Percentiles rank a stretch among this genome's conserved stretches.
phyloP scores from a whole-genome alignment of 164 flowering plant genomes.

The Macadamia tetraphylla region DNA sequence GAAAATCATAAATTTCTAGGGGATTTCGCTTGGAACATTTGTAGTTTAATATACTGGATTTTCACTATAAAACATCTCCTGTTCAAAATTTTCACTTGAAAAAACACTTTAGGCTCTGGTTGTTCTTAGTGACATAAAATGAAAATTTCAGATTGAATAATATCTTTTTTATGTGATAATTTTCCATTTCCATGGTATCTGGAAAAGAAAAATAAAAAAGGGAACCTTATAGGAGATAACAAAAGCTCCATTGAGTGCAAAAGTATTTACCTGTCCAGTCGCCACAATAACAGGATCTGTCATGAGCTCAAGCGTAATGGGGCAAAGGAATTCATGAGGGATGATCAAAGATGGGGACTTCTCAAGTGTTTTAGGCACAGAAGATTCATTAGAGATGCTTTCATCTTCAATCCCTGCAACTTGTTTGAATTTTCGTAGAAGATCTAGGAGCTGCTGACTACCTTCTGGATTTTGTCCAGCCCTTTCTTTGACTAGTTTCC shows the following conservation, averaged over 20 bases:
- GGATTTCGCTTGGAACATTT: no score
- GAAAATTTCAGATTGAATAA: no score
- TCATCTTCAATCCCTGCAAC: constrained; percentile 49
- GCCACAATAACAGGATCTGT: constrained; percentile 75
- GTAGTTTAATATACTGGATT: no score
- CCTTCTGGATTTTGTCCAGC: constrained; percentile 37
- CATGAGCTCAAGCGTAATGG: constrained; percentile 74
- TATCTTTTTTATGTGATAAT: no score
- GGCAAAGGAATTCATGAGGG: constrained; percentile 75
- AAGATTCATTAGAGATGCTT: constrained; percentile 29
- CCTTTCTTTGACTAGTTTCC: constrained; percentile 44
- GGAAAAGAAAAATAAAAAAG: no score
- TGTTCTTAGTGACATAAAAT: no score
- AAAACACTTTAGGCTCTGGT: no score
- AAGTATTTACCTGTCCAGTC: constrained; percentile 59
- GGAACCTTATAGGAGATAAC: background rate
- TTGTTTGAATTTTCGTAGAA: constrained; percentile 51
- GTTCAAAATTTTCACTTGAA: no score
- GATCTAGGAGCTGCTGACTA: constrained; percentile 41
- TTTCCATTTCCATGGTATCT: no score
- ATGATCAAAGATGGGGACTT: constrained; percentile 37
- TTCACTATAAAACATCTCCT: no score
- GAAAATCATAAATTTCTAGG: no score
- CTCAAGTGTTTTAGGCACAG: constrained; percentile 25
- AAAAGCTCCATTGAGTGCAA: background rate